These are phyloP conservation scores for Noccaea caerulescens DNA, from an alignment of 345 rosid species.

Conservation along the genomic window DNA sequence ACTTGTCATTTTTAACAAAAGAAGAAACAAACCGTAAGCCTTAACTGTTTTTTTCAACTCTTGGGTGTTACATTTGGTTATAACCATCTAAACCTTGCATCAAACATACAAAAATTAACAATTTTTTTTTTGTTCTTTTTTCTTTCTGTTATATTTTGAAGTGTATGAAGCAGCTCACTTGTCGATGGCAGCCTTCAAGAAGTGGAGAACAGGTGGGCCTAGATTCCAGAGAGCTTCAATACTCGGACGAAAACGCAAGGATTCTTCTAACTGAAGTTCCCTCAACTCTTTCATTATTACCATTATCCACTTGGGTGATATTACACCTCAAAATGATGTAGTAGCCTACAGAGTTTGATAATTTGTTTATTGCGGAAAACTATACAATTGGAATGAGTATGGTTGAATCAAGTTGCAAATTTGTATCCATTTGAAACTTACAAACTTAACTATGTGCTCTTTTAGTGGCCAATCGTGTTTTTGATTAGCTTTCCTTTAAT, in stretches of 20 bases:
- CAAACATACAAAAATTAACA: too few relatives aligned
- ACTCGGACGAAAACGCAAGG: conserved; percentile 85
- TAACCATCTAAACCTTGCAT: not conserved
- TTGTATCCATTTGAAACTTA: too few relatives aligned
- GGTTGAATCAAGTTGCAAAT: too few relatives aligned
- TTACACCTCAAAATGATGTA: conserved; percentile 6
- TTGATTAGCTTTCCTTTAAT: too few relatives aligned
- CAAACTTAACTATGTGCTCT: too few relatives aligned
- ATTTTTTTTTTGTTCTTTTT: not conserved
- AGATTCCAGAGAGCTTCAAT: conserved; percentile 77
- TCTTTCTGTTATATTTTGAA: conserved; percentile 31
- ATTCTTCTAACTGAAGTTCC: conserved; percentile 47
- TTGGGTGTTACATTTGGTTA: not conserved
- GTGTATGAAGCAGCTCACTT: conserved; percentile 81
- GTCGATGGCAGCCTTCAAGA: conserved; percentile 71
- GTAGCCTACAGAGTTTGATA: not conserved
- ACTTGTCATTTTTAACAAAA: conserved; percentile 57
- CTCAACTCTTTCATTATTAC: not conserved
- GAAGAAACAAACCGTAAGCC: conserved; percentile 75
- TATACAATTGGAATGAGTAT: not conserved
- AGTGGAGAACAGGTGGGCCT: conserved; percentile 81
- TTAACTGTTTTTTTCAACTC: not conserved
- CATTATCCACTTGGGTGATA: not conserved
- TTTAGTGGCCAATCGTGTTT: too few relatives aligned
- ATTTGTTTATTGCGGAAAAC: not conserved